Base-by-base conservation (phyloP, 2,329 filamentous ascomycete species). In the Arthroderma sp. region DNA sequence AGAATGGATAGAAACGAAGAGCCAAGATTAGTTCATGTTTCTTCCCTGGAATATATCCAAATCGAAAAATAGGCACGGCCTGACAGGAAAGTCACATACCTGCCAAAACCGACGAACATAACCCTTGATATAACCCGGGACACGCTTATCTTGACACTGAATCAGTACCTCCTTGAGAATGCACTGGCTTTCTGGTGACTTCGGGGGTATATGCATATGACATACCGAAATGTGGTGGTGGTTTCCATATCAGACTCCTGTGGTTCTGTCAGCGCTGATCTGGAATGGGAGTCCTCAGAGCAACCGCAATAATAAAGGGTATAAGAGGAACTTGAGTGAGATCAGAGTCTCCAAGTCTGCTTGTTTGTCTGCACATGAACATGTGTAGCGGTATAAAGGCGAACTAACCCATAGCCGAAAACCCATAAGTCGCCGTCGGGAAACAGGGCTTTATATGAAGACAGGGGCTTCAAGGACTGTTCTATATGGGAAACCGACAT, bases 71-170 rank as follows among this genome's bases (percentile, higher is more conserved):
- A 22, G 15, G 15, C 2, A 22, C 15, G 15, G 15, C 15, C n/a
- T 33, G 30, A 10, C 36, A 15, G 5, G 10, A 39, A 37, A 45
- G 40, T 37, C 22, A 64, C 82, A 56, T 73, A 93, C 89, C 80
- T 98, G 91, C 91, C 91, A 98, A 66, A 98, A 96, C 33, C 91
- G 77, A 47, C 91, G 80, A 36, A 98, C 88, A 62, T 95, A 98
- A 54, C 88, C 87, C 54, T 80, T 83, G 22, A 96, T 87, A 70
- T 86, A 95, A 40, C 89, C 91, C 1, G 87, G 85, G 29, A 96
- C 71, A 46, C 87, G 76, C 55, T 78, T 75, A 60, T 96, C 89
- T 95, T 54, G 29, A 45, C 28, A 29, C 8, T 3, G 5, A 3
- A 31, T 43, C 36, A 45, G 27, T 9, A 36, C 6, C 28, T 8